Conservation (phyloP, 202 grass and related monocot genomes). For the Dendrocalamus latiflorus region DNA sequence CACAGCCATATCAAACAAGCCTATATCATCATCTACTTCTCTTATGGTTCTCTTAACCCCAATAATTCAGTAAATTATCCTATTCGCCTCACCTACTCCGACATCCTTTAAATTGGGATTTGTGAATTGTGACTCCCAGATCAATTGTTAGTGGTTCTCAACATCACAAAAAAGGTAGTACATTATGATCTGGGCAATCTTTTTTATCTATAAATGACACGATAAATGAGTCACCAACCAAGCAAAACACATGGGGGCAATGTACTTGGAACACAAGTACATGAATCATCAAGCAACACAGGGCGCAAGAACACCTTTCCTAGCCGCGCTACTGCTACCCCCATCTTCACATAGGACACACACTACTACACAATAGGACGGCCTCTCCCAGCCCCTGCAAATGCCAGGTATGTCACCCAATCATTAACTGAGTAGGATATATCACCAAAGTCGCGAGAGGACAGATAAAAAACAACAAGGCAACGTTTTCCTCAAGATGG, state of each 20-base stretch:
- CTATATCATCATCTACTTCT: too few relatives aligned
- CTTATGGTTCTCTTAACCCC: too few relatives aligned
- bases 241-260: not conserved
- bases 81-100: not conserved
- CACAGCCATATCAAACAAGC: too few relatives aligned
- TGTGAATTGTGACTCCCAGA: not conserved
- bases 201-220: not conserved
- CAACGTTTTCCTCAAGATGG: conserved; percentile 28
- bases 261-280: not conserved
- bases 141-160: not conserved
- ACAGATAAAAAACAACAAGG: not conserved
- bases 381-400: not conserved
- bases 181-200: not conserved
- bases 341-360: not conserved
- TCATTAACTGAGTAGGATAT: not conserved
- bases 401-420: not conserved
- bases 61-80: too few relatives aligned
- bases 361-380: conserved; percentile 12
- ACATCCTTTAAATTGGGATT: conserved; percentile 3
- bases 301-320: conserved; percentile 21
- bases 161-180: not conserved
- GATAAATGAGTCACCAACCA: not conserved
- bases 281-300: not conserved
- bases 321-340: conserved; percentile 38
- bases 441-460: not conserved